Evolutionary conservation across 768 basidiomycete species (phyloP).

Genomic region (Leucosporidium yakuticum): DNA sequence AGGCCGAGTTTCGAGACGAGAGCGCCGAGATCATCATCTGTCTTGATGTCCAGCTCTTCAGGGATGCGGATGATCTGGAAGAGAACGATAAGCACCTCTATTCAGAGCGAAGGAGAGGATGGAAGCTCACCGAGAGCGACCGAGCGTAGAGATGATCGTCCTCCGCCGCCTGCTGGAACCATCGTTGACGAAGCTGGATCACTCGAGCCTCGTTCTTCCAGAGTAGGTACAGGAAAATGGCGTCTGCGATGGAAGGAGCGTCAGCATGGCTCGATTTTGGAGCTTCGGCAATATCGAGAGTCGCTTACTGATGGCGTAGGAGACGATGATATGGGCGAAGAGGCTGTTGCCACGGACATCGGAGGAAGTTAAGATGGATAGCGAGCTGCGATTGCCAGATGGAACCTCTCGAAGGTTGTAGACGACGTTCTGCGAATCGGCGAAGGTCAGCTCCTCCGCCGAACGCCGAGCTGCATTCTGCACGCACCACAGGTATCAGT

Average conservation of each 20-base stretch:
- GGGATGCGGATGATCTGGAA: neutral
- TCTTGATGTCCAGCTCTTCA: constrained; percentile 58
- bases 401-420: constrained; percentile 71
- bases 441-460: neutral
- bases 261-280: neutral
- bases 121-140: constrained; percentile 57
- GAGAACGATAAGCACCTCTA: neutral
- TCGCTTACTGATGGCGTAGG: neutral
- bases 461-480: neutral
- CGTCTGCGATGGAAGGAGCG: neutral
- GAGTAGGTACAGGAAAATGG: constrained; percentile 49
- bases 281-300: neutral
- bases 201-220: constrained; percentile 9
- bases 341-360: constrained; percentile 28
- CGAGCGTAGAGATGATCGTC: constrained; percentile 85
- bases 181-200: constrained; percentile 61
- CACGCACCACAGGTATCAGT: neutral
- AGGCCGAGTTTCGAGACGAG: constrained; percentile 55
- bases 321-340: neutral
- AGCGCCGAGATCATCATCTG: constrained; percentile 73
- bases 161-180: constrained; percentile 66
- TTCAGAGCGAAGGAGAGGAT: too few relatives aligned
- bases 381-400: constrained; percentile 45
- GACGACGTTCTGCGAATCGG: constrained; percentile 51
- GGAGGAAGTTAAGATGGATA: constrained; percentile 40